Percentiles rank a stretch among this genome's conserved stretches.
These are phyloP conservation scores for Plasmodium chabaudi DNA, from an alignment of 169 alveolate genomes.

Conservation along the genomic window DNA sequence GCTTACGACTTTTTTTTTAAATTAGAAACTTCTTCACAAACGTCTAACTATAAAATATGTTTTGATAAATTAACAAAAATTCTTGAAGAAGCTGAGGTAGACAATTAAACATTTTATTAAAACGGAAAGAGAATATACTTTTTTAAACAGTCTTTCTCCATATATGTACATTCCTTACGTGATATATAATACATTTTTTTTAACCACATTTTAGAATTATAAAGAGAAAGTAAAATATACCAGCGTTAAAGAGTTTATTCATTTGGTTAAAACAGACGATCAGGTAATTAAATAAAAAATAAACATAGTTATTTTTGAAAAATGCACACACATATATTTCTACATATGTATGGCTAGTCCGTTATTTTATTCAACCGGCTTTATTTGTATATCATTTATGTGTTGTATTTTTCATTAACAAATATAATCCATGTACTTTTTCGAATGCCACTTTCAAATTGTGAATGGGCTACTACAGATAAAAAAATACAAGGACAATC, in stretches of 20 bases:
- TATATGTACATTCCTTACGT: background rate
- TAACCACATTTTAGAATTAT: constrained; percentile 24
- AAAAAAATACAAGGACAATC: constrained; percentile 39
- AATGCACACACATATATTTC: background rate
- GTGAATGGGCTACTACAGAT: constrained; percentile 2
- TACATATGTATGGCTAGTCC: background rate
- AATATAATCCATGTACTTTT: background rate
- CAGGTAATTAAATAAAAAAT: constrained; percentile 26
- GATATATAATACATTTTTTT: background rate
- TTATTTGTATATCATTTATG: background rate
- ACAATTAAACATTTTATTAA: background rate
- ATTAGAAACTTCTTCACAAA: constrained; percentile 57
- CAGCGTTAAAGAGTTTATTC: constrained; percentile 31
- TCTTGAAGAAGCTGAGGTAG: constrained; percentile 67
- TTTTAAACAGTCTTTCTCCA: too few relatives aligned
- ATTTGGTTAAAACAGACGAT: constrained; percentile 38
- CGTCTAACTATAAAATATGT: constrained; percentile 64
- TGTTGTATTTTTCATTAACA: background rate
- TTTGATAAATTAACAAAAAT: constrained; percentile 27
- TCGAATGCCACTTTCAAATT: background rate
- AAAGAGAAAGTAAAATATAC: constrained; percentile 44
- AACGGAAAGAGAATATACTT: background rate
- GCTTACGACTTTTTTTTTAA: background rate
- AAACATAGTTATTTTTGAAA: too few relatives aligned
- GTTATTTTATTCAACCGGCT: too few relatives aligned